Base-by-base conservation (phyloP, 805 yeast genomes). In the Candida peoriensis region DNA sequence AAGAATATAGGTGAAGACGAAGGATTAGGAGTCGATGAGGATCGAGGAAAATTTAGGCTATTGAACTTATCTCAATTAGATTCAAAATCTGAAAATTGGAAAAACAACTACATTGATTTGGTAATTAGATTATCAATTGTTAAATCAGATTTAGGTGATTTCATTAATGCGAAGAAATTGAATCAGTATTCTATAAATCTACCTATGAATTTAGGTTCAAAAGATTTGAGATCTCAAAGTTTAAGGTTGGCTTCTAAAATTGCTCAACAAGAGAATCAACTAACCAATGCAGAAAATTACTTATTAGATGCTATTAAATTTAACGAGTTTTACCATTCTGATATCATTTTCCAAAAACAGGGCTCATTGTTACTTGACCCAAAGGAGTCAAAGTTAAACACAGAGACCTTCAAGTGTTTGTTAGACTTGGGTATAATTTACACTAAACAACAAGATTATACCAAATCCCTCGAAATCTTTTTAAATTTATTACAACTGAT, bases 81-180 rank as follows among this genome's bases (percentile, higher is more conserved):
- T 8, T 39, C 43, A 34, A 55, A 48, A 31, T 43, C 44, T 30
- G 52, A 56, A 19, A 55, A 49, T 30, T 58, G 61, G 43, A 57
- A 61, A 38, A 22, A 49, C 4, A 40, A 47, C 0, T 67, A 64
- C 38, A 33, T 67, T 12, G 71, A 70, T 46, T 43, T 69, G 9
- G 43, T 68, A 5, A 33, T 64, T 7, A 53, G 74, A 43, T 56
- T 58, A 42, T 68, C 70, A 0, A 28, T 66, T 18, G 55, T 66
- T 1, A 50, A 61, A 34, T 48, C 43, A 4, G 51, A 50, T 19
- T 15, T 34, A 5, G 57, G 55, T 2, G 53, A 60, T 21, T 14
- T 48, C 1, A 49, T 48, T 5, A 47, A 50, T 5, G 48, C 57
- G 11, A 43, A 50, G 16, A 41, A 47, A 14, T 44, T 55, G 17